phyloP scores from a whole-genome alignment of 169 alveolate genomes.

The Plasmodium fragile region DNA sequence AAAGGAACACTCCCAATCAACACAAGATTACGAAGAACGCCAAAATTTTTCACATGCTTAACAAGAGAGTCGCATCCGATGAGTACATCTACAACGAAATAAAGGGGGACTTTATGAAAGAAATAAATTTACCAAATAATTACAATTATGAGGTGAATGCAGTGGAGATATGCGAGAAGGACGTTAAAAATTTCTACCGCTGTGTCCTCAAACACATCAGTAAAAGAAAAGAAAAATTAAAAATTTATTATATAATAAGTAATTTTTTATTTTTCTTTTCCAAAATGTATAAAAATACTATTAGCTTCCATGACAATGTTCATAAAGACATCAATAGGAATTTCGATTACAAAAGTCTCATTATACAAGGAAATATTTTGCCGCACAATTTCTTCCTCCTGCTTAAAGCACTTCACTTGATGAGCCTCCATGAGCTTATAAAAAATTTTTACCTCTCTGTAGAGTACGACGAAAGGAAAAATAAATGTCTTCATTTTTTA shows the following conservation, averaged over 20 bases:
- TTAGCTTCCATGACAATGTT: constrained; percentile 62
- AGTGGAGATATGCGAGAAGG: constrained; percentile 23
- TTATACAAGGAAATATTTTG: constrained; percentile 56
- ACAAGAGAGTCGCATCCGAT: constrained; percentile 35
- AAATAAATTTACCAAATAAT: constrained; percentile 66
- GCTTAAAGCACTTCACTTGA: constrained; percentile 39
- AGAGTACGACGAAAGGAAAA: constrained; percentile 69
- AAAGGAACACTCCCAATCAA: background rate
- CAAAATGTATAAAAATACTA: constrained; percentile 59
- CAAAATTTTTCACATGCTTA: constrained; percentile 41
- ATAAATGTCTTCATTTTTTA: constrained; percentile 59
- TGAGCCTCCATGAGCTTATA: constrained; percentile 31
- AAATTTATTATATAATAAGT: constrained; percentile 58
- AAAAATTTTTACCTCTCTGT: constrained; percentile 44
- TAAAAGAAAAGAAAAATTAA: constrained; percentile 51
- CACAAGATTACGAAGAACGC: background rate
- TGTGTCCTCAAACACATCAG: constrained; percentile 44
- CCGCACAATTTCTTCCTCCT: constrained; percentile 61
- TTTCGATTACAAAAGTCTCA: constrained; percentile 61
- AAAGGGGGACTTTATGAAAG: constrained; percentile 67
- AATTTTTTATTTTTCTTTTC: constrained; percentile 59
- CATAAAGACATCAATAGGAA: constrained; percentile 69
- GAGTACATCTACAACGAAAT: constrained; percentile 70
- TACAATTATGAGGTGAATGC: constrained; percentile 60
- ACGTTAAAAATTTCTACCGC: constrained; percentile 43